These are phyloP conservation scores for Phytopythium cucurbitacearum DNA, from an alignment of 352 stramenopile species.

Conservation along the genomic window DNA sequence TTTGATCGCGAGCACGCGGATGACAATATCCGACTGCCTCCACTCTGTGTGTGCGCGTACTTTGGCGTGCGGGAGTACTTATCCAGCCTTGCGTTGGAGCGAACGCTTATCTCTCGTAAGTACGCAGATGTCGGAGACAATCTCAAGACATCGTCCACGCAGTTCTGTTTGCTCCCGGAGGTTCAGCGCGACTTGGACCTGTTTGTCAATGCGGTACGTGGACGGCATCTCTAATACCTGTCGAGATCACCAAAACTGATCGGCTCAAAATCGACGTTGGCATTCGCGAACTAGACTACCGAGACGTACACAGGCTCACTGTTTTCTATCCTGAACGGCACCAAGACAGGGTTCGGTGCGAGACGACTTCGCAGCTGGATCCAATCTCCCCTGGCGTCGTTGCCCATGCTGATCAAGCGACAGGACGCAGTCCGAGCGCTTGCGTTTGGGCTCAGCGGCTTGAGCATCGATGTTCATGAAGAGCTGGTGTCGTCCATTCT, in stretches of 20 bases:
- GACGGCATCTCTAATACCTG: no score
- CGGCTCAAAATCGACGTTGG: background rate
- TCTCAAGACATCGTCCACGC: slow-evolving; percentile 1
- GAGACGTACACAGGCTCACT: slow-evolving; percentile 18
- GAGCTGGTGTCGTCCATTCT: slow-evolving; percentile 21
- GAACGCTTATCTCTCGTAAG: slow-evolving; percentile 19
- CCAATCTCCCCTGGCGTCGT: slow-evolving; percentile 11
- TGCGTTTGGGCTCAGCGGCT: slow-evolving; percentile 5
- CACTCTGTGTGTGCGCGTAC: slow-evolving; percentile 25
- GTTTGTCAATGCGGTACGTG: slow-evolving; percentile 32
- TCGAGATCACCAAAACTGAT: background rate
- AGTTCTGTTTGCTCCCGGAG: slow-evolving; percentile 20
- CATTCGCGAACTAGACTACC: slow-evolving; percentile 15
- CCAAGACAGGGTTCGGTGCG: slow-evolving; percentile 23
- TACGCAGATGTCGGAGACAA: slow-evolving; percentile 14
- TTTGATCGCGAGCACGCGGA: slow-evolving; percentile 6
- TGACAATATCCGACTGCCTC: slow-evolving; percentile 10
- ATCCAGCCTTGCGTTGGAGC: slow-evolving; percentile 15
- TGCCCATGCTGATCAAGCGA: slow-evolving; percentile 17
- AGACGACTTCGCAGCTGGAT: slow-evolving; percentile 29
- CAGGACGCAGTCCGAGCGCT: slow-evolving; percentile 20
- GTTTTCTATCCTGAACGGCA: slow-evolving; percentile 31
- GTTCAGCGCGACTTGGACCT: slow-evolving; percentile 29
- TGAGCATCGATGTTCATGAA: slow-evolving; percentile 20
- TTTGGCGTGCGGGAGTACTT: slow-evolving; percentile 27